A percentile compares a stretch with the other conserved stretches of the same genome.
These are phyloP conservation scores for Umbelopsis sp. DNA, from an alignment of 192 early-diverging fungal genomes.

Conservation along the genomic window DNA sequence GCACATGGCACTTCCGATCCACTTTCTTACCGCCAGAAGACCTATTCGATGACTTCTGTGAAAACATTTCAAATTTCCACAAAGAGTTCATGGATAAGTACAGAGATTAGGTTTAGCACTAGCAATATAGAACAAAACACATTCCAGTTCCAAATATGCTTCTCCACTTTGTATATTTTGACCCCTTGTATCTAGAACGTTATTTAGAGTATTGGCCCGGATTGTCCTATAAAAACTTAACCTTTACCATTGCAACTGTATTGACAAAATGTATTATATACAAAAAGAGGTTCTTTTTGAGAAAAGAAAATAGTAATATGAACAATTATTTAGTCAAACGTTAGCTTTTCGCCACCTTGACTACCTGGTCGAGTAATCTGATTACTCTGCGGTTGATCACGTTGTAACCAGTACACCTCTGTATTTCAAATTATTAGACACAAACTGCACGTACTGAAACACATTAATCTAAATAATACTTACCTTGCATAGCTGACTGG, in stretches of 20 bases:
- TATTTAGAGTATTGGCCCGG: not conserved
- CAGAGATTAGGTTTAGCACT: slow-evolving; percentile 22
- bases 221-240: not conserved
- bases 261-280: not conserved
- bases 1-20: slow-evolving; percentile 93
- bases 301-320: not conserved
- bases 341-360: slow-evolving; percentile 11
- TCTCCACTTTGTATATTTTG: not conserved
- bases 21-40: slow-evolving; percentile 94
- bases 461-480: not conserved
- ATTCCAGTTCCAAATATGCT: not conserved
- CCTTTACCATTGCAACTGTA: not conserved
- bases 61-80: slow-evolving; percentile 77
- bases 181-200: not conserved
- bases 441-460: not conserved
- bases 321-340: not conserved
- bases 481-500: not conserved
- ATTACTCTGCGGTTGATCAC: not conserved
- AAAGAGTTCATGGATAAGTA: slow-evolving; percentile 73
- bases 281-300: no score
- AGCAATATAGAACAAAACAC: slow-evolving; percentile 3
- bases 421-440: not conserved
- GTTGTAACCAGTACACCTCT: slow-evolving; percentile 6
- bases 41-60: slow-evolving; percentile 87
- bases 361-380: not conserved